Conservation (phyloP, 176 grass and related monocot genomes). For the Rhynchospora breviuscula region DNA sequence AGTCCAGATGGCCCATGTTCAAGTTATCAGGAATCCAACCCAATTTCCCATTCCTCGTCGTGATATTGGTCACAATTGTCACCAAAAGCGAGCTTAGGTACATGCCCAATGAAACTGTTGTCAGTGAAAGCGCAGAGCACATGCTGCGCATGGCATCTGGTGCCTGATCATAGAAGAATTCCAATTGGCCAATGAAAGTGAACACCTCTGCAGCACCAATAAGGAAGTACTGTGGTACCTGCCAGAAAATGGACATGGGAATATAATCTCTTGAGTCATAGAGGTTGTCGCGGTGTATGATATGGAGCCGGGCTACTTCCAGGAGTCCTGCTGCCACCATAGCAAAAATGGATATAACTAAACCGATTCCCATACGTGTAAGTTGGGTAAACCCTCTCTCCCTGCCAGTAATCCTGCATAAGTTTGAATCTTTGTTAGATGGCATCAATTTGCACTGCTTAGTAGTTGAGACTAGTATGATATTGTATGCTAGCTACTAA, state of each 20-base stretch:
- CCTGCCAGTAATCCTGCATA: neutral
- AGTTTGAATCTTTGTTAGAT: neutral
- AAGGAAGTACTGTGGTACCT: conserved; percentile 56
- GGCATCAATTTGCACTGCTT: neutral
- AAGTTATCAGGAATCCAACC: conserved; percentile 58
- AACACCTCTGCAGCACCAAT: conserved; percentile 34
- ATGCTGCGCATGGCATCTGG: conserved; percentile 45
- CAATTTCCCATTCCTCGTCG: neutral
- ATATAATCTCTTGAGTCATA: neutral
- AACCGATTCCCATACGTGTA: too few relatives aligned
- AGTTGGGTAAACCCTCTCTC: too few relatives aligned
- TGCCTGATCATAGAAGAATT: conserved; percentile 56
- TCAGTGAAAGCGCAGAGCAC: neutral
- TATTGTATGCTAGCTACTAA: neutral
- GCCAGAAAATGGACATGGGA: conserved; percentile 60
- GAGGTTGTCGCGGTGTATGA: too few relatives aligned
- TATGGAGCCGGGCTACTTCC: too few relatives aligned
- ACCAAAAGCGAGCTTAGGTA: too few relatives aligned
- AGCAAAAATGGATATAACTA: too few relatives aligned
- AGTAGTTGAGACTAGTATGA: neutral
- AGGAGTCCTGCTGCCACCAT: too few relatives aligned
- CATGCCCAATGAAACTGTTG: too few relatives aligned
- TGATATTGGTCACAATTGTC: too few relatives aligned
- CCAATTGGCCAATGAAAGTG: conserved; percentile 37
- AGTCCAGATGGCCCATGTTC: conserved; percentile 49